Base-by-base conservation (phyloP, 129 eudicot genomes). In the Lonicera japonica region DNA sequence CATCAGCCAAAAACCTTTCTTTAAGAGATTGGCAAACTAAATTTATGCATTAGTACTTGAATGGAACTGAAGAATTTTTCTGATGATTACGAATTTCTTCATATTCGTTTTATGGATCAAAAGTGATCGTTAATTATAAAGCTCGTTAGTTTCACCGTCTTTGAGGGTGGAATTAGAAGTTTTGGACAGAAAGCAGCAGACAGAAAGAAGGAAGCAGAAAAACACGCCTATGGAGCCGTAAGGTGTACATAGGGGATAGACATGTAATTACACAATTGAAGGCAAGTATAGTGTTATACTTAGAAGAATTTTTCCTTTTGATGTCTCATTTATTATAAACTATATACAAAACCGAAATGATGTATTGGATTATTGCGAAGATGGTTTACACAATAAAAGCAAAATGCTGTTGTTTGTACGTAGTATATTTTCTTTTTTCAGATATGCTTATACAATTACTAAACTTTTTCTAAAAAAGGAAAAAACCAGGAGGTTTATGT, bases 1-100 rank as follows among this genome's bases (percentile, higher is more conserved):
- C 13, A 85, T 92, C 55, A 88, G 99, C 85, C 99, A 92, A 68
- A 92, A 92, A 60, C 89, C 96, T 16, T 85, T 88, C 68, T 45
- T 83, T 65, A 92, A 79, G 76, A 84, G 84, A 70, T 86, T 75
- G 48, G 67, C 87, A 45, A 79, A 65, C 68, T 83, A 73, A 29
- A 70, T 64, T n/a, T 67, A 54, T 59, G 65, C 61, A 54, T 55
- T 62, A 65, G 52, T 24, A 13, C 65, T 15, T 15, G 21, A 46
- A 29, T 51, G 21, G 45, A 63, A 25, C 68, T 57, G 15, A 66
- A 48, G 38, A 25, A 51, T 58, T 54, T 75, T 60, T 80, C 66
- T 56, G 67, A 68, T 73, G 68, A 29, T 29, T 2, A 29, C 6
- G 36, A 29, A n/a, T n/a, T 60, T 56, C 70, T 78, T 75, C 73